Base-by-base conservation (phyloP, 208 protist genomes). In the Phytomonas sp. region DNA sequence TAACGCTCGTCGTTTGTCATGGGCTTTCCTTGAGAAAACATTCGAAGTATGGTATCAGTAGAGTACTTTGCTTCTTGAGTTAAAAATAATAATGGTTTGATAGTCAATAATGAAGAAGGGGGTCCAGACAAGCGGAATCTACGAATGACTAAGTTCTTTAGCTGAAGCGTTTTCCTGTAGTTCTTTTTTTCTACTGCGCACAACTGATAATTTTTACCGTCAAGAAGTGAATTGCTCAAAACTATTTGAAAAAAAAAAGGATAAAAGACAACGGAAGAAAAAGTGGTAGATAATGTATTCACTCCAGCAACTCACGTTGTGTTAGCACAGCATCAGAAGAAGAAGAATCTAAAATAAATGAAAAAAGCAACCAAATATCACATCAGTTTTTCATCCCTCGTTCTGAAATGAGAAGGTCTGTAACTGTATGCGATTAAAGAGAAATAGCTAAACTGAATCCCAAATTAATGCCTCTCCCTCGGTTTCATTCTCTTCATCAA, bases 1-100 rank as follows among this genome's bases (percentile, higher is more conserved):
- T 92, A 97, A 31, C 91, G 86, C 68, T 92, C 81, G 45, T 94
- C 91, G 19, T 56, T 56, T 19, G 45, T 26, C 45, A 56, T 26
- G 45, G 45, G 45, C 19, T 56, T 56, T 56, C 45, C 45, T 56
- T 56, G 19, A 56, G 45, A 26, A 6, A 4, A 26, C 45, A 56
- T 56, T 56, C 11, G 19, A 23, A 23, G 26, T 8, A 10, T 31
- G 16, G 62, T 66, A 3, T 37, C 60, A 6, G 52, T 29, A 37
- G 42, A 1, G 19, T 19, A 56, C 45, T 23, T 49, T 65, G 6
- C 61, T 49, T 49, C 23, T 37, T 65, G 61, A 65, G 14, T 60
- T 60, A 4, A 65, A 23, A 6, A n/a, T 60, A 33, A n/a, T 10
- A 26, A 14, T n/a, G 16, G 23, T 45, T 56, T 65, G 4, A 36